Evolutionary conservation across 2,329 filamentous ascomycete genomes (phyloP), one percentile per base, ranked within the genome.

Genomic region (Clarireedia sp.): DNA sequence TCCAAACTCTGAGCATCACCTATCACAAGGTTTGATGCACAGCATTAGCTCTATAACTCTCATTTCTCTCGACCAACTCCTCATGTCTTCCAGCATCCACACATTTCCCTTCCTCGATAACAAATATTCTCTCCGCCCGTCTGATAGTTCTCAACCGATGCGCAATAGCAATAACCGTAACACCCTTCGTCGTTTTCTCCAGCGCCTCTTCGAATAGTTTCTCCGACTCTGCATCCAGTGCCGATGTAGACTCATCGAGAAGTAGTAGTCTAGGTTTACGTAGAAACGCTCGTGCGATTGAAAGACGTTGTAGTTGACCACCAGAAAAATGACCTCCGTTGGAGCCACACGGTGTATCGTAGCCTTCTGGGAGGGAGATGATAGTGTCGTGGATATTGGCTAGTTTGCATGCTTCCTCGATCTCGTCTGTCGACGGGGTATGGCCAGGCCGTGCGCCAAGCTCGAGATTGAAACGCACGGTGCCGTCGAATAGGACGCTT

Each of bases 191-290:
- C 0, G 75, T 80, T 57, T 71, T 74, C 69, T 87, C 82, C 44
- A 90, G 72, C 0, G 82, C 85, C 24, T 85, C 77, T 54, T 88
- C 80, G 23, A 95, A 77, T 9, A 84, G 70, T 5, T 75, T 74
- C 50, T 89, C 86, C 49, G 80, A 86, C 64, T 85, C 83, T 0
- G 81, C 80, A 64, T 95, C 89, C 2, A 95, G 75, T 3, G 86
- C 86, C 45, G 84, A 88, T 0, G 89, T 95, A 23, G 87, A 87
- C 73, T 95, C 89, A 63, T 95, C 90, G 1, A 95, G 75, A 43
- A 95, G 79, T 23, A 95, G 71, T 2, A 94, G 74, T 40, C 83
- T 78, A 0, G 89, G 89, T 58, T 81, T 79, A 0, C 88, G 79
- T 2, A 90, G 78, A 1, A 94, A 74, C 0, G 89, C 88, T 14